Evolutionary conservation across 148 eudicot species (phyloP), one percentile per base, ranked within the genome.

Genomic region (Beta vulgaris): DNA sequence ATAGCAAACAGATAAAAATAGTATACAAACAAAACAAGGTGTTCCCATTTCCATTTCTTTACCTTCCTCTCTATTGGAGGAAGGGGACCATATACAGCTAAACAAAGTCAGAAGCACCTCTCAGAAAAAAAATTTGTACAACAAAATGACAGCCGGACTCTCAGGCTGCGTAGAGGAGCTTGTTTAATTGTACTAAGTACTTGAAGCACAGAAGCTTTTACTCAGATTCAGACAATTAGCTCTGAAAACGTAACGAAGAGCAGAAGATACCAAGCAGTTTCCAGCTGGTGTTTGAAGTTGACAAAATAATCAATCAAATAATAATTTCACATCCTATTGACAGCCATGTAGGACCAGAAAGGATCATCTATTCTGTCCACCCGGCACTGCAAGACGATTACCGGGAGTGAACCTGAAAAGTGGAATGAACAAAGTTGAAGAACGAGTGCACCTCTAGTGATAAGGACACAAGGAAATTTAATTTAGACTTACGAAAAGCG

Each of bases 331-430:
- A 68, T 55, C 48, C 37, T 25, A 73, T 13, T 35, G 12, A 71
- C 29, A 54, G 40, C 72, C 69, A 28, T 70, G 43, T 57, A 49
- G 66, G 68, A 36, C 59, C 28, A 53, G 10, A 32, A 49, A 28
- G 63, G 53, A 59, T 88, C 87, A 89, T 64, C 81, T 64, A 53
- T 64, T 77, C 1, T 82, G 78, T 39, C 82, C 88, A 0, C 83
- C 65, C 40, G 82, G 88, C 12, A 72, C 51, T 76, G 86, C 75
- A 23, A 88, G 74, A 44, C 75, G 76, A 82, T 93, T 93, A 55
- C 98, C 97, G 21, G 98, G 94, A 73, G 86, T 77, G 71, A 46
- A 84, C 85, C 98, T 93, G 63, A 51, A 32, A 71, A 78, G 19
- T 13, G 69, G 83, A 63, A 34, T 39, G 65, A 73, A 59, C 35